Evolutionary conservation across 2,329 filamentous ascomycete species (phyloP).

Genomic region (Nectriaceae sp.): DNA sequence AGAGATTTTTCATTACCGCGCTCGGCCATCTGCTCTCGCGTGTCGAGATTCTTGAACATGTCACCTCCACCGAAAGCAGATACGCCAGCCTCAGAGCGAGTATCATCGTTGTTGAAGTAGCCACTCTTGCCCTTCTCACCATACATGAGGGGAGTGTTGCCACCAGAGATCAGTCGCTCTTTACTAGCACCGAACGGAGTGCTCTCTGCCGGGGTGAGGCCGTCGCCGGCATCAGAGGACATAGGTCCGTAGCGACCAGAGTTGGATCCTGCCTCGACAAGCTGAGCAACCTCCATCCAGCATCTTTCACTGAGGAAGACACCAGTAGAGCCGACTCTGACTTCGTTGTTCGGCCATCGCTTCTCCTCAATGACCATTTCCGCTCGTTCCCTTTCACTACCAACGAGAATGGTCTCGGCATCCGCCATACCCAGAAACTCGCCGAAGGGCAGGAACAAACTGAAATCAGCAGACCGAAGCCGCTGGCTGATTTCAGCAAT

Average conservation of each 20-base stretch:
- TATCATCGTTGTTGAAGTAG: slow-evolving; percentile 77
- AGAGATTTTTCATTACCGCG: slow-evolving; percentile 90
- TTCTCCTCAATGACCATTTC: slow-evolving; percentile 91
- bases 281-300: slow-evolving; percentile 86
- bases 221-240: slow-evolving; percentile 63
- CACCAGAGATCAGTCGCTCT: slow-evolving; percentile 56
- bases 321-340: slow-evolving; percentile 85
- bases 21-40: slow-evolving; percentile 90
- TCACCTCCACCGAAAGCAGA: slow-evolving; percentile 92
- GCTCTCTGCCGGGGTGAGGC: slow-evolving; percentile 58
- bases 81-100: slow-evolving; percentile 85
- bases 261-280: slow-evolving; percentile 63
- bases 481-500: slow-evolving; percentile 97
- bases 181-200: slow-evolving; percentile 64
- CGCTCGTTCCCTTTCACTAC: slow-evolving; percentile 88
- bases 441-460: slow-evolving; percentile 90
- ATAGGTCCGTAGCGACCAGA: slow-evolving; percentile 38
- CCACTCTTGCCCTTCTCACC: slow-evolving; percentile 76
- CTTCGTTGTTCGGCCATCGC: slow-evolving; percentile 90
- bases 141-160: slow-evolving; percentile 60
- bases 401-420: slow-evolving; percentile 80
- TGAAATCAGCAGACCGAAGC: slow-evolving; percentile 91
- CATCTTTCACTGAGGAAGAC: slow-evolving; percentile 94
- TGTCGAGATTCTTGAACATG: slow-evolving; percentile 98
- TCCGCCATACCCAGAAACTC: slow-evolving; percentile 92